phyloP scores from a whole-genome alignment of 495 filamentous ascomycete genomes.

The Lineolata rhizophorae region DNA sequence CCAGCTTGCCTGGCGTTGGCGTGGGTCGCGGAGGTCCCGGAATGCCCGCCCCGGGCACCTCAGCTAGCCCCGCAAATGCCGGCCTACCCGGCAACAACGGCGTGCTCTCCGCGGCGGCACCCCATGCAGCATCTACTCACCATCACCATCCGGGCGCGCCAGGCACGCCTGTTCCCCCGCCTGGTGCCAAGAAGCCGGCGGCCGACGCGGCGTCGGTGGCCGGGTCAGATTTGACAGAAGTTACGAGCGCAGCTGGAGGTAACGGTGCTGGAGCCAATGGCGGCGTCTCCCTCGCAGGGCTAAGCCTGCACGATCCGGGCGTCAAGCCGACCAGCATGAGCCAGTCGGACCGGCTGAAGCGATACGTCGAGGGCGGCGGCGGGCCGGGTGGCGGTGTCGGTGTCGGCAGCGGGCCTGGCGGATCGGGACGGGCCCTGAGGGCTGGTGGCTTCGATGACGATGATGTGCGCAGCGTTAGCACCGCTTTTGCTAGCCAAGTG shows the following conservation, averaged over 20 bases:
- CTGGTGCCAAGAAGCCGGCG: constrained; percentile 12
- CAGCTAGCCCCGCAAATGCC: no score
- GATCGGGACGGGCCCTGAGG: no score
- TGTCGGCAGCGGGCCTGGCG: constrained; percentile 5
- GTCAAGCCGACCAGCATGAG: constrained; percentile 60
- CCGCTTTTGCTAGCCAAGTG: constrained; percentile 87
- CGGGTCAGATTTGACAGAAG: constrained; percentile 75
- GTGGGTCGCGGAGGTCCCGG: constrained; percentile 18
- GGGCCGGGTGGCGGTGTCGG: constrained; percentile 24
- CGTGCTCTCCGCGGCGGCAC: no score
- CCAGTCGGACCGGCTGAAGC: constrained; percentile 64
- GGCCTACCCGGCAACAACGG: no score
- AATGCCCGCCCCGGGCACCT: no score
- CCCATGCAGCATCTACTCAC: no score
- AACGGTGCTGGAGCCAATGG: constrained; percentile 48
- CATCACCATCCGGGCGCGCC: no score
- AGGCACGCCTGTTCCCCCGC: no score
- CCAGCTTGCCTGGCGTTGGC: constrained; percentile 39
- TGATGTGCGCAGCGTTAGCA: constrained; percentile 85
- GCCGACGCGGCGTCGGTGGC: constrained; percentile 57
- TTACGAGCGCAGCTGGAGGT: constrained; percentile 44
- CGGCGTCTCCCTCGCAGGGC: constrained; percentile 64
- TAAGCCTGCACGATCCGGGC: constrained; percentile 47
- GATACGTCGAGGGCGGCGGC: constrained; percentile 68
- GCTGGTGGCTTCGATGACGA: constrained; percentile 57